Conservation (phyloP, 2,329 filamentous ascomycete species). For the Geosmithia putterillii region DNA sequence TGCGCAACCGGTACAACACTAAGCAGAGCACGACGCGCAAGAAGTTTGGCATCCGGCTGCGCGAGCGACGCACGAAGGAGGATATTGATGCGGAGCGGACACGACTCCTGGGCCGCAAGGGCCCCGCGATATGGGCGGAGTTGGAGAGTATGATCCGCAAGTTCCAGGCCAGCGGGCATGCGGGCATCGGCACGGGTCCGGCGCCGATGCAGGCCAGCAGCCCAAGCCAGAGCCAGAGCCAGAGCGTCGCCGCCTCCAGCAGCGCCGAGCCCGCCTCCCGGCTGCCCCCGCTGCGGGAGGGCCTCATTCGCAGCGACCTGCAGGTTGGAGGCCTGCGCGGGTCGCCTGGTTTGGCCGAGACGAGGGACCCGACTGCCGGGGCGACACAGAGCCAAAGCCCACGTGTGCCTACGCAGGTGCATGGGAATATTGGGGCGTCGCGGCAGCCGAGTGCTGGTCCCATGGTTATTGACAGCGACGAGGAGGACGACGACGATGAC, state of each 20-base stretch:
- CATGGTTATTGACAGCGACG: conserved; percentile 10
- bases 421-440: neutral
- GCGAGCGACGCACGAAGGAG: conserved; percentile 31
- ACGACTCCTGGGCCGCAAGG: conserved; percentile 14
- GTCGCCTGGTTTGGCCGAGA: conserved; percentile 21
- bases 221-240: neutral
- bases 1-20: conserved; percentile 41
- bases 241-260: neutral
- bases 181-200: neutral
- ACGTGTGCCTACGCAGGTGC: conserved; percentile 1
- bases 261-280: too few relatives aligned
- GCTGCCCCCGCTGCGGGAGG: neutral
- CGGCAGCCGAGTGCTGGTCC: neutral
- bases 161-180: neutral
- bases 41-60: conserved; percentile 43
- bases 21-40: conserved; percentile 45
- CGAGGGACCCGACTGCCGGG: conserved; percentile 19
- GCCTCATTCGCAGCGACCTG: neutral
- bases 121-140: neutral
- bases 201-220: neutral
- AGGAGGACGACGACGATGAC: neutral
- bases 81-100: conserved; percentile 32
- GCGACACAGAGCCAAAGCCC: conserved; percentile 4
- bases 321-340: conserved; percentile 22
- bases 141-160: neutral